Evolutionary conservation across 768 basidiomycete genomes (phyloP), one percentile per base, ranked within the genome.

Genomic region (Auricularia sp.): DNA sequence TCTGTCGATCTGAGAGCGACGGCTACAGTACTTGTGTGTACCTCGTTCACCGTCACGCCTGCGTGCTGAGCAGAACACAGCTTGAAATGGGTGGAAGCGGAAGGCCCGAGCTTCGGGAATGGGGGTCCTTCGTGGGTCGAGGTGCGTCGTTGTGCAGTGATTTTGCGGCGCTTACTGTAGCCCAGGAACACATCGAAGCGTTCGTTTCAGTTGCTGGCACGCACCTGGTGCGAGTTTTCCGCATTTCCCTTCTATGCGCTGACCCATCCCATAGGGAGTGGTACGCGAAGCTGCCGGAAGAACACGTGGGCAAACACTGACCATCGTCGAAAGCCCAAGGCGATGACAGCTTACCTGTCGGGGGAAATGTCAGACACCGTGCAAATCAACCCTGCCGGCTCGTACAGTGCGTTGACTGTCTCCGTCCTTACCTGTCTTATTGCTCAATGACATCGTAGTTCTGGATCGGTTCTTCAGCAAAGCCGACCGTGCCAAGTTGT

Each of bases 341-440:
- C 95, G 0, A 94, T 98, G 92, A 76, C 94, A 0, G 95, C 97
- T 0, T 92, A 98, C 73, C 78, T 98, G 47, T 94, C 92, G 0
- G 96, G 96, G 11, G 96, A 98, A 76, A 97, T 98, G 87, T 88
- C 89, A 72, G 92, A 96, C 69, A 95, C 93, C 0, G 91, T 93
- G 3, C 85, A 92, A 71, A 81, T 94, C 77, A 86, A 89, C 71
- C 88, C 88, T 14, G 89, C 87, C 14, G 91, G 88, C 16, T 84
- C 86, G 61, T 90, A 91, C 72, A 87, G 87, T 87, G 61, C 35
- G 78, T 67, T 14, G 8, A 21, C 42, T 24, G 24, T 59, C 54
- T 33, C 34, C 24, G 45, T 24, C 2, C 21, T 67, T 33, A 65
- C 18, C 33, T 61, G 33, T 29, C 3, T 24, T 45, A 58, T 11